Evolutionary conservation across 2,329 filamentous ascomycete genomes (phyloP).

Genomic region (Aspergillus phoenicis): DNA sequence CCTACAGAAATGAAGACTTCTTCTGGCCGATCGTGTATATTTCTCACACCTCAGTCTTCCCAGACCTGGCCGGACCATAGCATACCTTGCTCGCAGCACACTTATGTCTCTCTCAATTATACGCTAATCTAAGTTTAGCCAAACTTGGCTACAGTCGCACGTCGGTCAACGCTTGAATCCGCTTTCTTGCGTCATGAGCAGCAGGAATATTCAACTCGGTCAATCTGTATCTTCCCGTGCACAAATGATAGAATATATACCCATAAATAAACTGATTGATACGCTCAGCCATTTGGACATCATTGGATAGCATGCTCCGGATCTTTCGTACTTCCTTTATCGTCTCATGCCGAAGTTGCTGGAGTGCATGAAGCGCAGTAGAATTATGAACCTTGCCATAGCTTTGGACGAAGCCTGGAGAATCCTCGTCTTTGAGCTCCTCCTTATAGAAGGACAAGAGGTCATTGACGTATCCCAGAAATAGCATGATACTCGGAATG

Average conservation of each 20-base stretch:
- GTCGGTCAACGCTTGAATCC: neutral
- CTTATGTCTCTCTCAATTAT: no score
- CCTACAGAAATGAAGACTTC: no score
- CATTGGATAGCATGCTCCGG: neutral
- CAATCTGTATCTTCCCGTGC: neutral
- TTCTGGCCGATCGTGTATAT: no score
- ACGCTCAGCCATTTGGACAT: neutral
- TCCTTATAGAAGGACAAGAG: conserved; percentile 8
- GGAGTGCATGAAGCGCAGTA: neutral
- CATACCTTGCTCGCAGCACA: no score
- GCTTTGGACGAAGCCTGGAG: neutral
- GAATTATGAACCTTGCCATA: neutral
- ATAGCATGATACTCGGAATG: conserved; percentile 2
- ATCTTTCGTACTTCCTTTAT: neutral
- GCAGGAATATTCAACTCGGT: conserved; percentile 1
- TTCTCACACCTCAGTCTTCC: no score
- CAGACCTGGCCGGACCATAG: no score
- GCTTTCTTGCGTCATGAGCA: neutral
- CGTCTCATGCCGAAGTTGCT: neutral
- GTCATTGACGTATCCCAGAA: conserved; percentile 5
- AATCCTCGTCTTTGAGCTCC: neutral
- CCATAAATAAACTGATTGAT: conserved; percentile 7
- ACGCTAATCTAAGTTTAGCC: no score
- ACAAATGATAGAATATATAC: conserved; percentile 2
- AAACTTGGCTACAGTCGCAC: neutral